Conservation (phyloP, 148 eudicot genomes). For the Salicornia ramosissima region DNA sequence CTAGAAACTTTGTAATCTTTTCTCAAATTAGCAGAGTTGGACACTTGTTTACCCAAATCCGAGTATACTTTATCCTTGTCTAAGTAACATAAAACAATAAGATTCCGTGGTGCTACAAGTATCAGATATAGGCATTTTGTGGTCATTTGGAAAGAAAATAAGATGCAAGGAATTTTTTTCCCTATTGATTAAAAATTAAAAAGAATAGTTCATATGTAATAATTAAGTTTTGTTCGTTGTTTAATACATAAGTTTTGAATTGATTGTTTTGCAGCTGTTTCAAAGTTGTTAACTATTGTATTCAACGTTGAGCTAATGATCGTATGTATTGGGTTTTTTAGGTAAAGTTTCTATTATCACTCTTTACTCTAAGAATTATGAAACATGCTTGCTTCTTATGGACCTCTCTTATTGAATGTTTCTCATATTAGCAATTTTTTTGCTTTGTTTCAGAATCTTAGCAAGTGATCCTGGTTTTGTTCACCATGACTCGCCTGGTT, state of each 20-base stretch:
- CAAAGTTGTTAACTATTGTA: slow-evolving; percentile 33
- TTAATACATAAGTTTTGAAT: neutral
- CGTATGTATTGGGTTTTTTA: slow-evolving; percentile 46
- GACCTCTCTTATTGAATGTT: neutral
- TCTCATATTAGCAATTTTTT: slow-evolving; percentile 6
- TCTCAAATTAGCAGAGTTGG: too few species aligned
- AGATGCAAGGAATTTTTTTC: too few species aligned
- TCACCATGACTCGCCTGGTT: slow-evolving; percentile 28
- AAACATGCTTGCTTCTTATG: neutral
- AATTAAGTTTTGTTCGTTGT: too few species aligned
- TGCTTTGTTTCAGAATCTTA: slow-evolving; percentile 51
- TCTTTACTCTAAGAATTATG: neutral
- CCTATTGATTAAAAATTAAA: too few species aligned
- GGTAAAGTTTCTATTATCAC: slow-evolving; percentile 36
- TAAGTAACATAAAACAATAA: too few species aligned
- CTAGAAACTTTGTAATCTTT: too few species aligned
- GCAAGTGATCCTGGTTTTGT: slow-evolving; percentile 62
- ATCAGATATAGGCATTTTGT: too few species aligned
- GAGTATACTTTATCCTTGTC: too few species aligned
- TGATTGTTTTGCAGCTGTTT: slow-evolving; percentile 39
- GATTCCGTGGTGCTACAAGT: too few species aligned
- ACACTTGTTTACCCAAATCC: too few species aligned
- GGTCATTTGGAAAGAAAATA: too few species aligned
- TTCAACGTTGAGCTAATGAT: slow-evolving; percentile 42
- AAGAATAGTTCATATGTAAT: too few species aligned